Conservation (phyloP, 2,329 filamentous ascomycete genomes). For the Coniochaeta sp. region DNA sequence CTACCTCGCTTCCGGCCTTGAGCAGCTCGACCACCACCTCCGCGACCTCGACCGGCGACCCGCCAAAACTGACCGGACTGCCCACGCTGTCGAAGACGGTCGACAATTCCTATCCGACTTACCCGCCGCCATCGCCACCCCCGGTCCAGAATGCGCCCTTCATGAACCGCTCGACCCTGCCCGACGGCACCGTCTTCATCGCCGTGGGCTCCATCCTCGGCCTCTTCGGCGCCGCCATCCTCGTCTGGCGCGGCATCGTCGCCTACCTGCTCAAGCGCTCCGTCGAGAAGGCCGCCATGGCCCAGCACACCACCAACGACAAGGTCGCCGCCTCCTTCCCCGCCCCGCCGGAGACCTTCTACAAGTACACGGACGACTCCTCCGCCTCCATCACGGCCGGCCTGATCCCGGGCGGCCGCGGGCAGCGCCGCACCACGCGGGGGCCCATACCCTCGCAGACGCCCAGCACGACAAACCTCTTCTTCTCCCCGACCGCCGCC, state of each 20-base stretch:
- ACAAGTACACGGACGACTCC: slow-evolving; percentile 56
- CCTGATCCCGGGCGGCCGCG: slow-evolving; percentile 36
- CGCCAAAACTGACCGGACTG: slow-evolving; percentile 21
- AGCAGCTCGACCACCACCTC: slow-evolving; percentile 12
- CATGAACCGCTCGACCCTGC: slow-evolving; percentile 79
- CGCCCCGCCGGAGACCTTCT: slow-evolving; percentile 50
- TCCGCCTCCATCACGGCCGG: slow-evolving; percentile 39
- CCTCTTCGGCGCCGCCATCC: slow-evolving; percentile 70
- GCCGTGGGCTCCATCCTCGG: slow-evolving; percentile 84
- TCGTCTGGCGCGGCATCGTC: slow-evolving; percentile 82
- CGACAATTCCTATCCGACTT: slow-evolving; percentile 38
- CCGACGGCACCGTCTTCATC: slow-evolving; percentile 95
- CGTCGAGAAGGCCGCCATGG: slow-evolving; percentile 76
- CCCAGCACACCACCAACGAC: slow-evolving; percentile 61
- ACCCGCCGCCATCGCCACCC: slow-evolving; percentile 70
- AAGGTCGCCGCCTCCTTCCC: slow-evolving; percentile 58
- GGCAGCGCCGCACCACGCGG: slow-evolving; percentile 42
- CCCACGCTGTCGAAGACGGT: slow-evolving; percentile 32
- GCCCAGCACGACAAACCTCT: slow-evolving; percentile 64
- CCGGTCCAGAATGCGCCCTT: slow-evolving; percentile 80
- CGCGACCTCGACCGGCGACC: slow-evolving; percentile 4
- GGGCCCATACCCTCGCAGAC: slow-evolving; percentile 44
- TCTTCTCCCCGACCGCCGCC: slow-evolving; percentile 90
- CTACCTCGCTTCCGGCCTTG: slow-evolving; percentile 12
- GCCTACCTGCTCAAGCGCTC: slow-evolving; percentile 89